Evolutionary conservation across 768 basidiomycete species (phyloP), one percentile per base, ranked within the genome.

Genomic region (Dacryopinax primogenitus): DNA sequence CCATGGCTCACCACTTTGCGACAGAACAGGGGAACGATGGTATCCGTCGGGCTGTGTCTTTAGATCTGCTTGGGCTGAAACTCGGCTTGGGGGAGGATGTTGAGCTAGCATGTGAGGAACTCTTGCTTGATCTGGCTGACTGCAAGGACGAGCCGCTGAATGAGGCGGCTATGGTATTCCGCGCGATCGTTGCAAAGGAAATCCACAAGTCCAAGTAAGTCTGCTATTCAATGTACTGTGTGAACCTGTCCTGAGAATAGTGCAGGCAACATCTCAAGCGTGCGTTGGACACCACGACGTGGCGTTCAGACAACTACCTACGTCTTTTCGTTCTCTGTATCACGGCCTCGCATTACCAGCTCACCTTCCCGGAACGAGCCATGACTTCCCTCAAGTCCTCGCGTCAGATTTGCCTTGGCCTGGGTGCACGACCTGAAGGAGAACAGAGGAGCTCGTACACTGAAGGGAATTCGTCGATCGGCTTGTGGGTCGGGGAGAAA

Each of bases 151-250:
- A 3, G 26, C 26, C 26, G 26, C 18, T 58, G 13, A 26, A 58
- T 15, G 51, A 58, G 51, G 26, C 51, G 12, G 51, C 51, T 7
- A 11, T 13, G 13, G 51, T 58, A 30, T 32, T 58, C 30, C 51
- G 51, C 18, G 51, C 51, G 23, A 58, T 58, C 9, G 51, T 30
- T 58, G 51, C 26, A 4, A 58, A 58, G 51, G 51, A 58, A 30
- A 58, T 58, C 21, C 51, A 58, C 30, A 58, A 58, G 26, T 58
- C 51, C 13, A 58, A 58, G 51, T 58, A 30, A 26, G 51, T 21
- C 26, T 3, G 6, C 6, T 18, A 37, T 37, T 9, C 41, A 58
- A 7, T 21, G 26, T 18, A 7, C 18, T 58, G 26, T 15, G 6
- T 30, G 51, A 3, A 18, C 51, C 3, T 4, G 3, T 58, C 9